Evolutionary conservation across 2,329 filamentous ascomycete species (phyloP).

Genomic region (Paraphoma sp.): DNA sequence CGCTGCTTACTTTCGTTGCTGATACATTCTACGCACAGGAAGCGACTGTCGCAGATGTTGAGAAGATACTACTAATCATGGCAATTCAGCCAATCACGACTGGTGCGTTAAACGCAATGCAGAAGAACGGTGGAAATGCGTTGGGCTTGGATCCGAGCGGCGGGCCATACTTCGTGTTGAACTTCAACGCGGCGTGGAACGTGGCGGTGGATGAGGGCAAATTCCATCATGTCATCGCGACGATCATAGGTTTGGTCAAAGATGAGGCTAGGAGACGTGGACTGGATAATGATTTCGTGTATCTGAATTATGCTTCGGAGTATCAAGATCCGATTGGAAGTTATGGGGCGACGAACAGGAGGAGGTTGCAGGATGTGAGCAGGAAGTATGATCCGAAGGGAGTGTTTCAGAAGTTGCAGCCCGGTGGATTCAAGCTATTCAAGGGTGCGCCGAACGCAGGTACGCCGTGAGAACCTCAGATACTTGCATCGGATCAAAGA

Average conservation of each 20-base stretch:
- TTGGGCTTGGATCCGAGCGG: constrained; percentile 30
- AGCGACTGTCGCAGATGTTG: constrained; percentile 24
- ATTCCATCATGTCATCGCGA: constrained; percentile 10
- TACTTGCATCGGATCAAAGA: no score
- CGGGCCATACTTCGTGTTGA: constrained; percentile 31
- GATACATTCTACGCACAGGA: constrained; percentile 33
- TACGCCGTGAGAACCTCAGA: background rate
- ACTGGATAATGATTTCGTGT: constrained; percentile 39
- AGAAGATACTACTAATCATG: constrained; percentile 27
- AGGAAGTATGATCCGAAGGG: constrained; percentile 21
- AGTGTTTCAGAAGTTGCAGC: constrained; percentile 27
- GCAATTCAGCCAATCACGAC: constrained; percentile 39
- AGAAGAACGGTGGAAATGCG: constrained; percentile 38
- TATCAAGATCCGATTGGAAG: constrained; percentile 51
- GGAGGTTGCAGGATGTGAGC: constrained; percentile 23
- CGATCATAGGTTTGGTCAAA: constrained; percentile 25
- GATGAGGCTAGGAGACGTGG: constrained; percentile 17
- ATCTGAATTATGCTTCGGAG: constrained; percentile 57
- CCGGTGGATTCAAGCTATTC: constrained; percentile 30
- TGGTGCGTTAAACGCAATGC: constrained; percentile 29
- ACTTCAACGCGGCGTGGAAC: constrained; percentile 31
- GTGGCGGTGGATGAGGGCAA: constrained; percentile 17
- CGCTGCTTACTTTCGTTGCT: constrained; percentile 22
- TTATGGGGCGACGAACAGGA: constrained; percentile 50
- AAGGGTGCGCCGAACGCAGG: constrained; percentile 22